Conservation (phyloP, 2,329 filamentous ascomycete species). For the Trichoderma harzianum region DNA sequence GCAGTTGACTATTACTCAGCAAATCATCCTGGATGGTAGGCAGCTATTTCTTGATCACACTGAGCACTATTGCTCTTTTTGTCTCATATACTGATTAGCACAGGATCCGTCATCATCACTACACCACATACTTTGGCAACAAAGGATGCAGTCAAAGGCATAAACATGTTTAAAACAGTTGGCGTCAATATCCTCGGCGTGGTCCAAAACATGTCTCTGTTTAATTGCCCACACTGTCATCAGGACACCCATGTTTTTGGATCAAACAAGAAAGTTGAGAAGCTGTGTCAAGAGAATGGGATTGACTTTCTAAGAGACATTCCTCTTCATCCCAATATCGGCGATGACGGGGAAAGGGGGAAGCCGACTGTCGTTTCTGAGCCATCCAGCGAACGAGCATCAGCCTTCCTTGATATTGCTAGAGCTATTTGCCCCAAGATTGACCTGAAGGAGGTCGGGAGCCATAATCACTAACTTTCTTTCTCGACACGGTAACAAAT, state of each 20-base stretch:
- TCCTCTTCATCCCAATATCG: constrained; percentile 81
- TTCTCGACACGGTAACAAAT: neutral
- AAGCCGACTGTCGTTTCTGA: constrained; percentile 88
- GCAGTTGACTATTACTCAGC: constrained; percentile 94
- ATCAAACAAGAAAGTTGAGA: constrained; percentile 58
- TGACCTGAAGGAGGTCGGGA: constrained; percentile 23
- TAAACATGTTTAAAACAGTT: constrained; percentile 89
- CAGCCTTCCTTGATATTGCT: constrained; percentile 70
- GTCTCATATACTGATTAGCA: neutral
- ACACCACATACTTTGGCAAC: constrained; percentile 92
- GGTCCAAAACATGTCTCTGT: constrained; percentile 88
- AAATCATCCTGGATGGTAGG: constrained; percentile 79
- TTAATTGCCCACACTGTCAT: constrained; percentile 74
- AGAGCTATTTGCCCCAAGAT: constrained; percentile 49
- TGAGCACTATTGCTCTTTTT: constrained; percentile 9
- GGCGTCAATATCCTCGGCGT: constrained; percentile 78
- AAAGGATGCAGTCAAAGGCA: constrained; percentile 86
- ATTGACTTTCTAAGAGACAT: constrained; percentile 86
- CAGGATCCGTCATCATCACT: constrained; percentile 79
- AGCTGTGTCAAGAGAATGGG: constrained; percentile 66
- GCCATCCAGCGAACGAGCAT: constrained; percentile 68
- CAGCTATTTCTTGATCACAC: neutral
- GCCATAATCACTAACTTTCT: neutral
- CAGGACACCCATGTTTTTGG: constrained; percentile 75
- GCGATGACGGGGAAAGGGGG: constrained; percentile 80